Conservation (phyloP, 148 eudicot genomes). For the Persicaria maculosa region DNA sequence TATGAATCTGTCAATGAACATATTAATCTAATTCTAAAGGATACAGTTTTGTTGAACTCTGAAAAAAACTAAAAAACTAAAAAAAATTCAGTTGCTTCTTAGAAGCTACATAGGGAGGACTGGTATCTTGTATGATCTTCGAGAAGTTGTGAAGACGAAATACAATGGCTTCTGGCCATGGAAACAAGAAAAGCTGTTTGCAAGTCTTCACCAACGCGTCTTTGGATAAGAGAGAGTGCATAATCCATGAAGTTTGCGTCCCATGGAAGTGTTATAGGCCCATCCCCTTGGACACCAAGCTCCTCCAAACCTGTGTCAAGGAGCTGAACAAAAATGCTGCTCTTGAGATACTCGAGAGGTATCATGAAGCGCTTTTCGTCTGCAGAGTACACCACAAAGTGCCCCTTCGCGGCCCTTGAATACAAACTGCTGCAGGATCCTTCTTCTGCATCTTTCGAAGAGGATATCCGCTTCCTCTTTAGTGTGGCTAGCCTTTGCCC, state of each 20-base stretch:
- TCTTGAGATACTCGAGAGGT: constrained; percentile 12
- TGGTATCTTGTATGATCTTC: not conserved
- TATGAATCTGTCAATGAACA: not conserved
- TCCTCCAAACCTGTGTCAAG: constrained; percentile 38
- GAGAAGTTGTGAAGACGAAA: not conserved
- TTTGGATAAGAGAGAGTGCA: constrained; percentile 25
- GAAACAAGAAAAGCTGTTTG: constrained; percentile 14
- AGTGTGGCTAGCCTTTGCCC: constrained; percentile 23
- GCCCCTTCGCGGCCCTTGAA: constrained; percentile 19
- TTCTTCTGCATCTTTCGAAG: not conserved
- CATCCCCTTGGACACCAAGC: constrained; percentile 25
- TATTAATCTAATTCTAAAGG: not conserved
- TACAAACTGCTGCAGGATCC: not conserved
- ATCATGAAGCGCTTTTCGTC: constrained; percentile 24
- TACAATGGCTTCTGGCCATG: not conserved
- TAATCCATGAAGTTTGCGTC: constrained; percentile 33
- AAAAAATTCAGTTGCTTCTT: too few species aligned
- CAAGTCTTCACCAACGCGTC: constrained; percentile 16
- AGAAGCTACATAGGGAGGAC: too few species aligned
- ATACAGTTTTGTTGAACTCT: not conserved
- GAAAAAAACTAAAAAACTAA: not conserved
- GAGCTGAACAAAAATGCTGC: constrained; percentile 29
- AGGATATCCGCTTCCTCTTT: constrained; percentile 18
- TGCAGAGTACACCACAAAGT: constrained; percentile 17
- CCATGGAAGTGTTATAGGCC: constrained; percentile 17